A percentile compares a stretch with the other conserved stretches of the same genome.
Conservation (phyloP, 768 basidiomycete species). For the Kwoniella botswanensis region DNA sequence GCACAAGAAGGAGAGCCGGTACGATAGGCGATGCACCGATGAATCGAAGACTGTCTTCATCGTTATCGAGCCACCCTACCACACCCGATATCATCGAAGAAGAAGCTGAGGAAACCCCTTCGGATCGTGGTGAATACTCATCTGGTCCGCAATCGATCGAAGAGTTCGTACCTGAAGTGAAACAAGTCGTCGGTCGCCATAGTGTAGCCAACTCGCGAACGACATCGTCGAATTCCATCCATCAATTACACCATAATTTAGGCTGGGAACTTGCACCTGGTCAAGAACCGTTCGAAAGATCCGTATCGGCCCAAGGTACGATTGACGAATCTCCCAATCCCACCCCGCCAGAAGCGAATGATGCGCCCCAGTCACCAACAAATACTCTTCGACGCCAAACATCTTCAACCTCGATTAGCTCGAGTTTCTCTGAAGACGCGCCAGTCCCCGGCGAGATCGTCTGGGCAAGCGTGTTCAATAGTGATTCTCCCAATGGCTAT, state of each 20-base stretch:
- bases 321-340: slow-evolving; percentile 9
- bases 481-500: not conserved
- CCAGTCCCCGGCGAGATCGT: slow-evolving; percentile 2
- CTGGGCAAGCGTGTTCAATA: slow-evolving; percentile 22
- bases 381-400: slow-evolving; percentile 9
- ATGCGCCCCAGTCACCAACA: slow-evolving; percentile 17
- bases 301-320: slow-evolving; percentile 19
- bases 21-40: slow-evolving; percentile 15
- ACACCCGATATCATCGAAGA: slow-evolving; percentile 28
- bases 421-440: slow-evolving; percentile 19
- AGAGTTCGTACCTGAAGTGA: slow-evolving; percentile 14
- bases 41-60: slow-evolving; percentile 18
- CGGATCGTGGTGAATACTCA: slow-evolving; percentile 12
- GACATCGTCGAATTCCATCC: slow-evolving; percentile 20
- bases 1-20: slow-evolving; percentile 16
- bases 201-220: slow-evolving; percentile 32
- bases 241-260: slow-evolving; percentile 13
- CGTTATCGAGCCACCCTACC: slow-evolving; percentile 10
- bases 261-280: slow-evolving; percentile 5
- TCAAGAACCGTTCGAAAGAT: slow-evolving; percentile 3
- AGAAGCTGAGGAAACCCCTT: slow-evolving; percentile 26
- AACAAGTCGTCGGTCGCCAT: slow-evolving; percentile 16
- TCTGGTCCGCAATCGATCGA: not conserved
- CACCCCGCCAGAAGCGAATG: not conserved
- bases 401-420: slow-evolving; percentile 22